Evolutionary conservation across 345 rosid species (phyloP).

Genomic region (Cardamine resedifolia): DNA sequence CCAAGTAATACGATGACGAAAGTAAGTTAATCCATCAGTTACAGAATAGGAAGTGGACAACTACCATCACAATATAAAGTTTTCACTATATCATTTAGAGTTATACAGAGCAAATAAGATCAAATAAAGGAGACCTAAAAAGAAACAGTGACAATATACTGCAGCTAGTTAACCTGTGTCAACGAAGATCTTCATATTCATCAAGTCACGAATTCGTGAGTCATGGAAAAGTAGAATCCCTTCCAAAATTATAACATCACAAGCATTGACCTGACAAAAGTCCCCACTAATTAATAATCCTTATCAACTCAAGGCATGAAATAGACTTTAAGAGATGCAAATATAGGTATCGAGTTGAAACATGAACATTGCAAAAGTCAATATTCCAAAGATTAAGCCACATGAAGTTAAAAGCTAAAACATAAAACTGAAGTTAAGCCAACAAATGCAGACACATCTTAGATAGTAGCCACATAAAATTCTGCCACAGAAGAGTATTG

Average conservation of each 20-base stretch:
- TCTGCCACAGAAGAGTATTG: background rate
- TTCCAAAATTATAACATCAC: conserved; percentile 97
- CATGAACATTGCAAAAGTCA: conserved; percentile 17
- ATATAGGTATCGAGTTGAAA: background rate
- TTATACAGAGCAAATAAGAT: background rate
- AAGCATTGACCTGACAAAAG: conserved; percentile 77
- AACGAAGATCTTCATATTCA: conserved; percentile 98
- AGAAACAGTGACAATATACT: background rate
- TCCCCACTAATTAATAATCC: background rate
- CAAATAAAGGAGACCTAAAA: conserved; percentile 2
- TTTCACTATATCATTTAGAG: background rate
- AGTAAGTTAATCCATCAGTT: background rate
- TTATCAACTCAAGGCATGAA: conserved; percentile 1
- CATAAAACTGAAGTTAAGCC: background rate
- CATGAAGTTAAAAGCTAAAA: background rate
- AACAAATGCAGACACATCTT: background rate
- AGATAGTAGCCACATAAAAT: background rate
- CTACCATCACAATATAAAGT: conserved; percentile 13
- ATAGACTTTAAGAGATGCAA: background rate
- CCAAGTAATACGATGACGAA: background rate
- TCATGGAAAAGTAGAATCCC: conserved; percentile 98
- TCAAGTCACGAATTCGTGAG: conserved; percentile 77
- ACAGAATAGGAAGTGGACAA: conserved; percentile 14
- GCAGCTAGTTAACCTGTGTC: conserved; percentile 67
- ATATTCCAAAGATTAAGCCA: background rate